Evolutionary conservation across 371 early-diverging fungal species (phyloP), one percentile per base, ranked within the genome.

Genomic region (Apophysomyces sp.): DNA sequence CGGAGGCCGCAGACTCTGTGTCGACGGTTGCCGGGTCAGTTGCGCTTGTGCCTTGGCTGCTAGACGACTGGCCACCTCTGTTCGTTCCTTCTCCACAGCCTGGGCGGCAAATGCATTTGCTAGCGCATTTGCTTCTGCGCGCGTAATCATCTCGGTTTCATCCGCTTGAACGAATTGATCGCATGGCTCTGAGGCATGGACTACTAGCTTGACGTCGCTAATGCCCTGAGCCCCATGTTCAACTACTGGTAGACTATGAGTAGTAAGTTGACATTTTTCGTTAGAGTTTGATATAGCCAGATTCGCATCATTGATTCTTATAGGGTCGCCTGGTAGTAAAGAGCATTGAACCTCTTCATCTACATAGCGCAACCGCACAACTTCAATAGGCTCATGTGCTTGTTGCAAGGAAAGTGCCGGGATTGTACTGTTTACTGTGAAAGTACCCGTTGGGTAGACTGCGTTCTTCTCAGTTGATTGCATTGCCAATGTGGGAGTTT

Each of bases 1-100:
- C 26, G 36, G 57, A 37, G 32, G 56, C 15, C 32, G 52, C 44
- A 57, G 32, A 15, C 28, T 51, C 36, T 44, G 58, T 12, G 36
- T 61, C 5, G 52, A 55, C 12, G 37, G 32, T 28, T 26, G 8
- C 24, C 52, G n/a, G 28, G 27, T 30, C 3, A 37, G 26, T 27
- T 39, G 32, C 18, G 29, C 24, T 61, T 61, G 39, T 30, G 30
- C 64, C 49, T 41, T 30, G 7, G 39, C 57, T 3, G 30, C 16
- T 34, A 41, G 36, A 37, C 58, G 58, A 24, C 39, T 30, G 8
- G 39, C 12, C 7, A 24, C 31, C 29, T 63, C 44, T 31, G 21
- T 49, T 26, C 58, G 58, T 13, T 58, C 54, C 39, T 63, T 63
- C 5, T 58, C 58, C 13, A 58, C 34, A 0, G 63, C 63, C 4